These are phyloP conservation scores for Fusarium sp. DNA, from an alignment of 2,329 filamentous ascomycete species.

Conservation along the genomic window DNA sequence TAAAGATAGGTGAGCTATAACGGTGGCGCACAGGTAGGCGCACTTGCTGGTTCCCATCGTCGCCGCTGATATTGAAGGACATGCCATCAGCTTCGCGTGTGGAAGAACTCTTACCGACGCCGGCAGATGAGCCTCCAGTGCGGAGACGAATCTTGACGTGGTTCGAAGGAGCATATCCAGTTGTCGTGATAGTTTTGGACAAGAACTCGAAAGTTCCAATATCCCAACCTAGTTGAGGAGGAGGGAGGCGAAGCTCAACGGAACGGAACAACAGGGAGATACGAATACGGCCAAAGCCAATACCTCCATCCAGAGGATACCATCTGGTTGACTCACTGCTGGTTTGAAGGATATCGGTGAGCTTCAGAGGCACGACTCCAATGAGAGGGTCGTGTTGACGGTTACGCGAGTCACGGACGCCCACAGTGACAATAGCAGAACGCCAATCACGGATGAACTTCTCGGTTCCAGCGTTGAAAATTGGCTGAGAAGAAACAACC, in stretches of 20 bases:
- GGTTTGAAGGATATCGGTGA: conserved; percentile 89
- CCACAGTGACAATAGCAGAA: conserved; percentile 85
- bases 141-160: conserved; percentile 84
- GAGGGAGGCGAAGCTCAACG: conserved; percentile 87
- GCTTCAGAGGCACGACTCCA: conserved; percentile 88
- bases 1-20: conserved; percentile 89
- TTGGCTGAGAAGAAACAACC: conserved; percentile 92
- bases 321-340: conserved; percentile 88
- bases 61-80: conserved; percentile 63
- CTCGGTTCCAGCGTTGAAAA: conserved; percentile 97
- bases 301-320: conserved; percentile 96
- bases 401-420: conserved; percentile 89
- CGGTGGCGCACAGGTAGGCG: conserved; percentile 90
- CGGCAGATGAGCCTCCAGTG: conserved; percentile 86
- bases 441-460: conserved; percentile 94
- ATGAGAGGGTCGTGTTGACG: conserved; percentile 95
- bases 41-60: conserved; percentile 61
- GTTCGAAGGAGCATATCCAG: conserved; percentile 70
- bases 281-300: conserved; percentile 90
- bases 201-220: conserved; percentile 94
- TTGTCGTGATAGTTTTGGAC: conserved; percentile 76
- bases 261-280: conserved; percentile 92
- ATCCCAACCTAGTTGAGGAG: conserved; percentile 89
- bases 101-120: conserved; percentile 74
- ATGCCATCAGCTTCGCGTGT: conserved; percentile 68